Evolutionary conservation across 2,329 filamentous ascomycete genomes (phyloP).

Genomic region (Rutstroemia sp.): DNA sequence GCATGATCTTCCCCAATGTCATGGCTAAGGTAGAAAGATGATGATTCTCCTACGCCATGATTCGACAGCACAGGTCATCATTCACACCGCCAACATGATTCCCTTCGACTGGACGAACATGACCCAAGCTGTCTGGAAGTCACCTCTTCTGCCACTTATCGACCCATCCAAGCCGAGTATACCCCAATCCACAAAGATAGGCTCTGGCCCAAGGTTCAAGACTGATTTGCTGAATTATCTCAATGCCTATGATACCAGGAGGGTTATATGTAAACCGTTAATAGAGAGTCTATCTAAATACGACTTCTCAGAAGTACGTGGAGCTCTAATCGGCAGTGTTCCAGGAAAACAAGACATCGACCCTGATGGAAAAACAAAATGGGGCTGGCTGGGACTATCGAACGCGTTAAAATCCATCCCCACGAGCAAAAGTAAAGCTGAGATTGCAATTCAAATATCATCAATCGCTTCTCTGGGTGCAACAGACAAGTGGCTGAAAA

Average conservation of each 20-base stretch:
- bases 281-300: slow-evolving; percentile 49
- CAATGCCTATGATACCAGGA: slow-evolving; percentile 54
- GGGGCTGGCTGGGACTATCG: slow-evolving; percentile 68
- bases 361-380: slow-evolving; percentile 45
- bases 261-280: slow-evolving; percentile 46
- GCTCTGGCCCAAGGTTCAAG: slow-evolving; percentile 67
- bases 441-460: slow-evolving; percentile 61
- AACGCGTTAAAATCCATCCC: slow-evolving; percentile 50
- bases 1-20: background rate
- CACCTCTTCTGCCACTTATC: slow-evolving; percentile 53
- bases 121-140: slow-evolving; percentile 77
- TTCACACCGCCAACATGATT: slow-evolving; percentile 94
- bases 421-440: slow-evolving; percentile 32
- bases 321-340: slow-evolving; percentile 69
- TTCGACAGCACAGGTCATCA: slow-evolving; percentile 67
- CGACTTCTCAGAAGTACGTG: slow-evolving; percentile 64
- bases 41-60: slow-evolving; percentile 75
- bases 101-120: slow-evolving; percentile 78
- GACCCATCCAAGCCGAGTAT: background rate
- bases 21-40: slow-evolving; percentile 52
- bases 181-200: slow-evolving; percentile 29
- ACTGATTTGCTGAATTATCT: slow-evolving; percentile 67
- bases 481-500: slow-evolving; percentile 63
- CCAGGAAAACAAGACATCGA: slow-evolving; percentile 56
- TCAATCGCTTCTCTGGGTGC: slow-evolving; percentile 74